Conservation (phyloP, 257 asterid genomes). For the Solanum medicagineum region DNA sequence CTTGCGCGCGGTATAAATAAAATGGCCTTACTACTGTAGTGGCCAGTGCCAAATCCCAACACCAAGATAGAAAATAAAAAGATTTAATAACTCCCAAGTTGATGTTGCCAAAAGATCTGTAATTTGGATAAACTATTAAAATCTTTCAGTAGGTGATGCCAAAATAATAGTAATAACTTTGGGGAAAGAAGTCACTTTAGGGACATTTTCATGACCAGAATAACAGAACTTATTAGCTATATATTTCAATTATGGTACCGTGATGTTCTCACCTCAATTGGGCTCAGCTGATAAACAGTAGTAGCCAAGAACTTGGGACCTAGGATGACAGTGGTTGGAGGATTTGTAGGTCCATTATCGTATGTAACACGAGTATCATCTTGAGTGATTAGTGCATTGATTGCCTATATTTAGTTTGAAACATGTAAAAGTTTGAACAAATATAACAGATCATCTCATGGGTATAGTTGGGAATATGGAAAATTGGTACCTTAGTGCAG, state of each 20-base stretch:
- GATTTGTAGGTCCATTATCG: no score
- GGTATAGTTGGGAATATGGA: background rate
- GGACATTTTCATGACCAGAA: background rate
- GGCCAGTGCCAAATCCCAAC: background rate
- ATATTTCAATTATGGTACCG: no score
- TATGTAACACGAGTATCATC: background rate
- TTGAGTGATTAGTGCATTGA: no score
- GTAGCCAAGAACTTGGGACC: no score
- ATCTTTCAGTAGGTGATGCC: background rate
- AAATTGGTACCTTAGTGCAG: background rate
- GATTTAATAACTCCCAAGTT: background rate
- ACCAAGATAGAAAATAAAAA: no score
- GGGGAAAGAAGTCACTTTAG: background rate
- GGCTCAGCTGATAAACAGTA: no score
- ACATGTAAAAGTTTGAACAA: background rate
- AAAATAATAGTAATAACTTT: background rate
- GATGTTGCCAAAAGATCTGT: background rate
- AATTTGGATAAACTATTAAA: background rate
- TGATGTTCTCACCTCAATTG: background rate
- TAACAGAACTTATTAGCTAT: background rate
- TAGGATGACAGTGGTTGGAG: no score
- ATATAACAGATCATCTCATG: background rate
- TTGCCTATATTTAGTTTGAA: background rate
- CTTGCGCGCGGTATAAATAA: background rate
- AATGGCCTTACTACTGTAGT: background rate